phyloP scores from a whole-genome alignment of 176 grass and related monocot species.

The Neostapfia colusana region DNA sequence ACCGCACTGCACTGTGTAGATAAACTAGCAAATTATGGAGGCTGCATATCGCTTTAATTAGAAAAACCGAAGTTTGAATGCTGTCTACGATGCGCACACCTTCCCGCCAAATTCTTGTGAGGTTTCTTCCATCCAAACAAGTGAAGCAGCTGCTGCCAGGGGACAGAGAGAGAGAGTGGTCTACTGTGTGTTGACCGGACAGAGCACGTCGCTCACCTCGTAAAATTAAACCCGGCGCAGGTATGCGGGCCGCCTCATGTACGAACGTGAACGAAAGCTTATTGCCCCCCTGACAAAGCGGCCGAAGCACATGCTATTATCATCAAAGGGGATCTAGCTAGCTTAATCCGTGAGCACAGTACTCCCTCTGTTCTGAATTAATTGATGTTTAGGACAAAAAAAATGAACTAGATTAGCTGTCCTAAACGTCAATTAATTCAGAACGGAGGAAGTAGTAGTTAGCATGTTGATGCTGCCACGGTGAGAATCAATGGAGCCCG shows the following conservation, averaged over 20 bases:
- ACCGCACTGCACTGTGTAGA: neutral
- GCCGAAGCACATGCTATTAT: neutral
- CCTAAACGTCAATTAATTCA: too few species aligned
- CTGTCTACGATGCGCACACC: neutral
- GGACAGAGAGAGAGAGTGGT: neutral
- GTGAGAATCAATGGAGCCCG: neutral
- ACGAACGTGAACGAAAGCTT: neutral
- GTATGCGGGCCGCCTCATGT: neutral
- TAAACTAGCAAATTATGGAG: neutral
- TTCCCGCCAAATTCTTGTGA: neutral
- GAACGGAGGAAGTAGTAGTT: too few species aligned
- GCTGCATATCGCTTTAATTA: neutral
- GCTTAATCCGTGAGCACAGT: neutral
- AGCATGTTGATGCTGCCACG: neutral
- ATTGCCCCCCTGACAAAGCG: neutral
- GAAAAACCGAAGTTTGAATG: neutral
- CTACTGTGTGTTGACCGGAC: neutral
- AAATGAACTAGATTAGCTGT: too few species aligned
- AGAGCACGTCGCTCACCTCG: conserved; percentile 17
- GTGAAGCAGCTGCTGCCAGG: neutral
- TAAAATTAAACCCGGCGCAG: neutral
- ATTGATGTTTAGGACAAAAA: too few species aligned
- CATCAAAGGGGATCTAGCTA: neutral
- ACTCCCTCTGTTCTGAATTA: too few species aligned
- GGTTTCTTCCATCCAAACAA: neutral